phyloP scores from a whole-genome alignment of 805 yeast species.

The Zygosaccharomyces rouxii region DNA sequence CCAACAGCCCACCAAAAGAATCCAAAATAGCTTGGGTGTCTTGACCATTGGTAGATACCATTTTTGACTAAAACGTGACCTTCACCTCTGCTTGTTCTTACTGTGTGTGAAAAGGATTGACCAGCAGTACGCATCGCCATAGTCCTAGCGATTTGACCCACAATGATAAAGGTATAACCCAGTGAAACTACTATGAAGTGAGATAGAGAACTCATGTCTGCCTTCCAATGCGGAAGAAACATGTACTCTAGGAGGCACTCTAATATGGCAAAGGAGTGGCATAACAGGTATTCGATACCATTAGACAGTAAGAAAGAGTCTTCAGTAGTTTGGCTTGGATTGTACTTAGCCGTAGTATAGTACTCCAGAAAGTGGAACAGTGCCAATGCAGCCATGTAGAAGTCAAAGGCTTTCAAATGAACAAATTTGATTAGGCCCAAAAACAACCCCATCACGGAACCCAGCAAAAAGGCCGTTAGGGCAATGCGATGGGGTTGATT shows the following conservation, averaged over 20 bases:
- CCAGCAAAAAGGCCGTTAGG: slow-evolving; percentile 43
- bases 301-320: slow-evolving; percentile 69
- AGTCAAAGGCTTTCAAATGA: slow-evolving; percentile 35
- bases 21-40: slow-evolving; percentile 93
- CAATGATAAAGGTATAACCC: slow-evolving; percentile 45
- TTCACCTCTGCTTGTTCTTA: slow-evolving; percentile 48
- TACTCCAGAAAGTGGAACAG: slow-evolving; percentile 81
- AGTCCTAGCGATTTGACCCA: slow-evolving; percentile 69
- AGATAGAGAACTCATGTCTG: slow-evolving; percentile 2
- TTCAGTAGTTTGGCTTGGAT: slow-evolving; percentile 57
- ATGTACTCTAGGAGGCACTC: slow-evolving; percentile 46
- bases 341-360: slow-evolving; percentile 70
- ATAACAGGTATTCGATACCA: slow-evolving; percentile 53
- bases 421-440: slow-evolving; percentile 30
- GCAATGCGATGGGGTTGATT: slow-evolving; percentile 45
- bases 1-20: slow-evolving; percentile 94
- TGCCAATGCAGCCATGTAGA: slow-evolving; percentile 51
- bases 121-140: slow-evolving; percentile 87
- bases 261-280: slow-evolving; percentile 50
- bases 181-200: slow-evolving; percentile 21
- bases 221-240: slow-evolving; percentile 40
- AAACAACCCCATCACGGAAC: slow-evolving; percentile 41
- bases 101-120: slow-evolving; percentile 75
- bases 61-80: slow-evolving; percentile 66
- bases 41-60: slow-evolving; percentile 61